A percentile compares a stretch with the other conserved stretches of the same genome.
Evolutionary conservation across 106 monocot genomes (phyloP).

Genomic region (Apostasia ramifera): DNA sequence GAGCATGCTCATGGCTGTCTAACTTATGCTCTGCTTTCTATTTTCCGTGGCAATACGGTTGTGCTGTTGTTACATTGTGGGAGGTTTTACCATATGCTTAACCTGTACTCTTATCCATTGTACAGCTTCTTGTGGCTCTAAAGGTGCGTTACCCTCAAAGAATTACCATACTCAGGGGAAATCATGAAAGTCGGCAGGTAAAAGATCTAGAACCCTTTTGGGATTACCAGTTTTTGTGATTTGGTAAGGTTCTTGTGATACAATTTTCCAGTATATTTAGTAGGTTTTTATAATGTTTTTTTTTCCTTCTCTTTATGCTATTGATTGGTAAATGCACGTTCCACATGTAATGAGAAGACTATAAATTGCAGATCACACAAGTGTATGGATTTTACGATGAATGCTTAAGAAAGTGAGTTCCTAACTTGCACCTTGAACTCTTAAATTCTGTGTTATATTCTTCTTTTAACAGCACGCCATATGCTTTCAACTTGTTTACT

Average conservation of each 20-base stretch:
- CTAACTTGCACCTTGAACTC: slow-evolving; percentile 4
- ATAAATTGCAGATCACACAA: slow-evolving; percentile 89
- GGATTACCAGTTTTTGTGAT: neutral
- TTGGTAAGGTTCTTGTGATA: neutral
- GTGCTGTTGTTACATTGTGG: neutral
- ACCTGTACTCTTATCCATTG: neutral
- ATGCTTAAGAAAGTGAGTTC: slow-evolving; percentile 95
- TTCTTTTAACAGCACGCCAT: too few species aligned
- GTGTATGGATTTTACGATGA: slow-evolving; percentile 99
- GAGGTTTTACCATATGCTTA: neutral
- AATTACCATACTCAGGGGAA: slow-evolving; percentile 95
- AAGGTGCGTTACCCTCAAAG: slow-evolving; percentile 95
- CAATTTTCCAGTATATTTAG: too few species aligned
- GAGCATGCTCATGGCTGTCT: neutral
- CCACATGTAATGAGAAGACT: neutral
- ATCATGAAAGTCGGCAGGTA: slow-evolving; percentile 99
- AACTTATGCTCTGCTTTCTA: neutral
- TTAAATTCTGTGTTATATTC: neutral
- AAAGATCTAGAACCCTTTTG: neutral
- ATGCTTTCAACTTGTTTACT: neutral
- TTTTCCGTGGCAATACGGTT: neutral
- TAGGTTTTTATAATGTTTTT: neutral
- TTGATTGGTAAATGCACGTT: neutral
- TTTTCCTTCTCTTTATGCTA: neutral
- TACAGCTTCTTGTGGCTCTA: slow-evolving; percentile 88